A percentile compares a stretch with the other conserved stretches of the same genome.
Conservation (phyloP, 2,329 filamentous ascomycete genomes). For the Corinectria fuckeliana region DNA sequence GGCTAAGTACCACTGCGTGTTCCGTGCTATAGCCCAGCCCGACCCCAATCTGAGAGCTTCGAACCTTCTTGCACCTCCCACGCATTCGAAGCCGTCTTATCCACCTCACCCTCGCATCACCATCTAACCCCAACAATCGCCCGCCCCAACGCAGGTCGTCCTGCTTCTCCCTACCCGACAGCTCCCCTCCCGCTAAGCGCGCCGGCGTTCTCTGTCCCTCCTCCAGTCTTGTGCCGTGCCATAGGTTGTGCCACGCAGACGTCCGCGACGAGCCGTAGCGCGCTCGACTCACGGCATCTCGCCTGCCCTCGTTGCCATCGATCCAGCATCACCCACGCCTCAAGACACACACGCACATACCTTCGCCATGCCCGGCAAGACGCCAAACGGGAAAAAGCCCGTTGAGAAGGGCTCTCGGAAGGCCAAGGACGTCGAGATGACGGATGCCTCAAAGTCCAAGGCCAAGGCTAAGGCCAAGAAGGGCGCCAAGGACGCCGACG, state of each 20-base stretch:
- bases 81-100: conserved; percentile 26
- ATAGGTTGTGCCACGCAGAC: conserved; percentile 19
- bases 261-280: conserved; percentile 36
- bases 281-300: conserved; percentile 33
- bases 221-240: conserved; percentile 1
- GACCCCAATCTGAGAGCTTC: conserved; percentile 40
- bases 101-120: conserved; percentile 22
- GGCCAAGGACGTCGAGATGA: conserved; percentile 72
- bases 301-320: conserved; percentile 29
- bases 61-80: conserved; percentile 42
- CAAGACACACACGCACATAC: conserved; percentile 17
- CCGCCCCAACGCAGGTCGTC: conserved; percentile 1
- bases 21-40: conserved; percentile 26
- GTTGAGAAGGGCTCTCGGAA: conserved; percentile 71
- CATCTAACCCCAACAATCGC: conserved; percentile 7
- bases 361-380: conserved; percentile 71
- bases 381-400: conserved; percentile 75
- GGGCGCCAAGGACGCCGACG: conserved; percentile 69
- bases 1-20: conserved; percentile 19
- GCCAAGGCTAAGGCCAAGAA: conserved; percentile 73
- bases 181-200: conserved; percentile 4
- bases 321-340: conserved; percentile 10
- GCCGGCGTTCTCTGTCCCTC: background rate
- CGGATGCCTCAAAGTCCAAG: conserved; percentile 70
- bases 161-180: conserved; percentile 8